Base-by-base conservation (phyloP, 2,329 filamentous ascomycete species). In the Aaosphaeria pasadenensis region DNA sequence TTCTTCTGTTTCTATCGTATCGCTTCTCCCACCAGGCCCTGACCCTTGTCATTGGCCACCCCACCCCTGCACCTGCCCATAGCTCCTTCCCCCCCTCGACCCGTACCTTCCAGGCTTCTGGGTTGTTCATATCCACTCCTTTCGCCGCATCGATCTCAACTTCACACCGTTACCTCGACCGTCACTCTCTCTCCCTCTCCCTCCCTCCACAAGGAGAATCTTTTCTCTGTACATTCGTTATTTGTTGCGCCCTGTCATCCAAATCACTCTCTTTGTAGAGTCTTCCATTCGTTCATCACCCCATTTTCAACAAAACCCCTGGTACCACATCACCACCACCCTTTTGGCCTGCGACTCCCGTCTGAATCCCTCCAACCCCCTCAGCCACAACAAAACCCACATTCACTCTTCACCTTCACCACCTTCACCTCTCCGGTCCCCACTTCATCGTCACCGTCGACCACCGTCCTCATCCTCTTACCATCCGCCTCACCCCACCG, bases 191-290 rank as follows among this genome's bases (percentile, higher is more conserved):
- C 28, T 44, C 7, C 28, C 11, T 38, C 43, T 44, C 24, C 44
- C 17, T 13, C 29, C 44, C 5, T 33, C 11, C 29, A 11, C 28
- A n/a, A 6, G 44, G 29, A 29, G 36, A 11, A 11, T 32, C 29
- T 53, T 54, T 44, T 30, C 41, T 32, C 9, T 43, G 48, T 55
- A 43, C 54, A 48, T 60, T 63, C 59, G 53, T 56, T 66, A 60
- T 13, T 29, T 63, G 60, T 57, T 64, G 60, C 61, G 65, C 64
- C 59, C 57, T 66, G 63, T 60, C 59, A 66, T 60, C 49, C 56
- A 57, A 62, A 64, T 54, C 63, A 46, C 47, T 49, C 52, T 24
- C 24, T 9, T 40, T 24, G 7, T 11, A n/a, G 24, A 28, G 39
- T 40, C 39, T 28, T 17, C 24, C 9, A 7, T 40, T 40, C 45